Percentiles rank a stretch among this genome's conserved stretches.
Evolutionary conservation across 768 basidiomycete species (phyloP).

Genomic region (Dictyophora rubrovolvata): DNA sequence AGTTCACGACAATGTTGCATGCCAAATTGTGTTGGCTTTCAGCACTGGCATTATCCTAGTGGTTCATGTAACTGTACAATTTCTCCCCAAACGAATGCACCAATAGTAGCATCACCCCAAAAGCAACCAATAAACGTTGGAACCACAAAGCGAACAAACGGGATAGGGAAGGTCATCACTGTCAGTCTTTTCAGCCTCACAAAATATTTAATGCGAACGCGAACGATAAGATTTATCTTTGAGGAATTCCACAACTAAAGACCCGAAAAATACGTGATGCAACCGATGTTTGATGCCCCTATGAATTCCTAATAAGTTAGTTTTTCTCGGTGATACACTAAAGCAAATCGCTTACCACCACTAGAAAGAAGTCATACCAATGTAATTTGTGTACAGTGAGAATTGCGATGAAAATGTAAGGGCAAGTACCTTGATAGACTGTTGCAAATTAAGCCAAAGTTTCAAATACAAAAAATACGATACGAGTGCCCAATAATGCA

Average conservation of each 20-base stretch:
- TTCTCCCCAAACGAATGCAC: conserved; percentile 66
- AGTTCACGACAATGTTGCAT: conserved; percentile 62
- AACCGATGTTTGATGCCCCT: conserved; percentile 66
- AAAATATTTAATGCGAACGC: neutral
- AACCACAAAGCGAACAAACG: conserved; percentile 46
- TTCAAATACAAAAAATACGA: conserved; percentile 56
- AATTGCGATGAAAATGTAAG: neutral
- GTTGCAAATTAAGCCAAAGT: conserved; percentile 69
- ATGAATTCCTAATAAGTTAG: neutral
- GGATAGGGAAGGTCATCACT: conserved; percentile 27
- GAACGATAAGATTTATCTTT: conserved; percentile 63
- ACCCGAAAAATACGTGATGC: conserved; percentile 43
- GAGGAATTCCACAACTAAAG: conserved; percentile 53
- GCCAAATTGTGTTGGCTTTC: conserved; percentile 54
- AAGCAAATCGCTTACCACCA: conserved; percentile 35
- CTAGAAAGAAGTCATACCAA: conserved; percentile 19
- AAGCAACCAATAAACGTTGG: conserved; percentile 45
- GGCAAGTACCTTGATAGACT: conserved; percentile 56
- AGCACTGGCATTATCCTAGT: too few relatives aligned
- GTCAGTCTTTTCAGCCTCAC: neutral
- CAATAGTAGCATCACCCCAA: conserved; percentile 50
- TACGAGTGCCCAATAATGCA: conserved; percentile 45
- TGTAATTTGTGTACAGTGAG: too few relatives aligned
- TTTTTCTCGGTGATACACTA: neutral
- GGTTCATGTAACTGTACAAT: too few relatives aligned